Base-by-base conservation (phyloP, 768 basidiomycete species). In the Fibroporia radiculosa region DNA sequence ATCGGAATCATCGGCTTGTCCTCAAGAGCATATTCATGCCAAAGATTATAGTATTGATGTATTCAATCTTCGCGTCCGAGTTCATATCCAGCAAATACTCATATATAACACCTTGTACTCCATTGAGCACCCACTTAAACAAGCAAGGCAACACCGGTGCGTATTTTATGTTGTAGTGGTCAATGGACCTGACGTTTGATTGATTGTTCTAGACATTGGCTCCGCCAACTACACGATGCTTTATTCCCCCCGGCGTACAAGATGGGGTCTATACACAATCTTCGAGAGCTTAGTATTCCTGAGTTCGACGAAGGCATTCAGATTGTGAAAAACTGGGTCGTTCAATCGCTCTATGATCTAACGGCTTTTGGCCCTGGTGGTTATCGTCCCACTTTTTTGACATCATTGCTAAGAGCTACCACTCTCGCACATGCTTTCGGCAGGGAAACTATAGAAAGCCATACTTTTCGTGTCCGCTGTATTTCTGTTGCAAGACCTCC, bases 71-170 rank as follows among this genome's bases (percentile, higher is more conserved):
- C 68, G 69, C 11, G 56, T 78, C 6, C 58, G 67, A 3, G 55
- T 74, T 23, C 69, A 75, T 50, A 46, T 81, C 1, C 68, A 69
- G 36, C 74, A 78, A 39, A 69, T 80, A 2, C 51, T 66, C 37
- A 73, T 80, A 13, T 63, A 72, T 32, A 66, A 74, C 22, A 51
- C 51, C 7, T 49, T 66, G 2, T 47, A 58, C 39, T 52, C 25
- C 1, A 16, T 48, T 14, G 41, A 47, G 26, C 3, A 44, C 7
- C 24, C 34, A 11, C 19, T 13, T 20, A 43, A 49, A 20, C 46
- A 39, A 4, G 23, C 24, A 11, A 36, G 26, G 6, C 46, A 49
- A 13, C 34, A 31, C 3, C 32, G 38, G 43, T 45, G 47, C 4
- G 27, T 33, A 7, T n/a, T 33, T 11, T 34, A 20, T 35, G 20